Conservation (phyloP, 805 yeast genomes). For the Yamadazyma olivae region DNA sequence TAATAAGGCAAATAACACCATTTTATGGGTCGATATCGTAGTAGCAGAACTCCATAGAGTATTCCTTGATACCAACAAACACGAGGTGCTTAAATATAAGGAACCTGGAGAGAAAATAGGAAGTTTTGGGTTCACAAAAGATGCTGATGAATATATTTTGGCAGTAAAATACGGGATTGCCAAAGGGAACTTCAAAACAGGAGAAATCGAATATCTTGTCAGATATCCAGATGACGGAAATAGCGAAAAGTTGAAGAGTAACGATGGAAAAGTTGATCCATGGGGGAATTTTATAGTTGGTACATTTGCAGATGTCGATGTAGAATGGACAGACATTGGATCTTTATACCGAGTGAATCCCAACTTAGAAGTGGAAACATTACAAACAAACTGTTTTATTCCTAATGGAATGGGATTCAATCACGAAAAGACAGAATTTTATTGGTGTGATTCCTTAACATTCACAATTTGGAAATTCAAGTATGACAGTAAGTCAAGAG, state of each 20-base stretch:
- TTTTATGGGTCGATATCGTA: conserved; percentile 45
- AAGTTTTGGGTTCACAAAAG: conserved; percentile 63
- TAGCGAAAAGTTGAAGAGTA: conserved; percentile 43
- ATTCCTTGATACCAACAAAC: conserved; percentile 19
- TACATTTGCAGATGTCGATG: conserved; percentile 60
- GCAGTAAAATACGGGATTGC: conserved; percentile 70
- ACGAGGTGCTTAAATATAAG: conserved; percentile 36
- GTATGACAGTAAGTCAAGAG: conserved; percentile 27
- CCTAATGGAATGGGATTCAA: conserved; percentile 64
- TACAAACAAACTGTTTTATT: conserved; percentile 41
- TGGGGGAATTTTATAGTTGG: conserved; percentile 80
- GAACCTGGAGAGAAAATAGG: conserved; percentile 52
- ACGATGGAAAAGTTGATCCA: conserved; percentile 81
- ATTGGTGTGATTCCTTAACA: conserved; percentile 41
- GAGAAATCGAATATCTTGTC: conserved; percentile 36
- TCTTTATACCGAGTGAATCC: conserved; percentile 32
- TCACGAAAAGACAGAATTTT: conserved; percentile 24
- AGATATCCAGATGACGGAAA: conserved; percentile 29
- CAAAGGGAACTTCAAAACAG: conserved; percentile 41
- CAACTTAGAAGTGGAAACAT: conserved; percentile 28
- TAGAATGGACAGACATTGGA: conserved; percentile 46
- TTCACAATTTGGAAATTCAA: conserved; percentile 35
- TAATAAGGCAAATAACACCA: conserved; percentile 51
- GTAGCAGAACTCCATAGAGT: conserved; percentile 38
- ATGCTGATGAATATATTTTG: conserved; percentile 51